Evolutionary conservation across 225 moss, liverwort and hornwort genomes (phyloP).

Genomic region (Climacium dendroides): DNA sequence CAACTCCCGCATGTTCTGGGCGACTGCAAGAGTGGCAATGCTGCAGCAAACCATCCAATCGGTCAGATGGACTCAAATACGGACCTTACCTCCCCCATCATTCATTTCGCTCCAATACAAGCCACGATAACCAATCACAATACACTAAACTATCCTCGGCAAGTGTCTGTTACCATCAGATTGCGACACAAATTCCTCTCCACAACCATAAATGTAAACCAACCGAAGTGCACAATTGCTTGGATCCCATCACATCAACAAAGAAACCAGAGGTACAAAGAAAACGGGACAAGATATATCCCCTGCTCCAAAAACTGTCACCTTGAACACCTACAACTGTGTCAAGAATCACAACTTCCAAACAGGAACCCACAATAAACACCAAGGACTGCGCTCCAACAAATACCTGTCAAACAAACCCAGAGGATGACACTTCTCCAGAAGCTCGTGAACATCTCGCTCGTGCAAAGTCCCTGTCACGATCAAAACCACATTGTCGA

Average conservation of each 20-base stretch:
- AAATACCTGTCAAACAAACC: slow-evolving; percentile 96
- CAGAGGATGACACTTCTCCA: slow-evolving; percentile 96
- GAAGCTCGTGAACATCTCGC: slow-evolving; percentile 88
- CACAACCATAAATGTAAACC: background rate
- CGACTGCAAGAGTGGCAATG: slow-evolving; percentile 89
- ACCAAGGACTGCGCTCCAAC: background rate
- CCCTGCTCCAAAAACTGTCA: background rate
- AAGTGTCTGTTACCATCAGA: background rate
- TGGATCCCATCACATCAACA: background rate
- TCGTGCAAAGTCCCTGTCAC: slow-evolving; percentile 96
- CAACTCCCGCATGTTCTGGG: slow-evolving; percentile 94
- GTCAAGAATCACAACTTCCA: background rate
- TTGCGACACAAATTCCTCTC: background rate
- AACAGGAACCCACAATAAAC: background rate
- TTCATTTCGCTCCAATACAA: background rate
- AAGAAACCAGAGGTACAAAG: background rate
- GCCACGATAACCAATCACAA: background rate
- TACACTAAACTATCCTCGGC: background rate
- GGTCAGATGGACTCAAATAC: background rate
- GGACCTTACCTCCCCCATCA: background rate
- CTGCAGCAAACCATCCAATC: slow-evolving; percentile 24
- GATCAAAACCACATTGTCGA: slow-evolving; percentile 96
- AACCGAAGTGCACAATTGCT: background rate
- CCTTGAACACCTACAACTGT: background rate
- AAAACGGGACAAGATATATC: background rate